Percentiles rank a stretch among this genome's conserved stretches.
Evolutionary conservation across 2,329 filamentous ascomycete species (phyloP).

Genomic region (Pyrenophora seminiperda): DNA sequence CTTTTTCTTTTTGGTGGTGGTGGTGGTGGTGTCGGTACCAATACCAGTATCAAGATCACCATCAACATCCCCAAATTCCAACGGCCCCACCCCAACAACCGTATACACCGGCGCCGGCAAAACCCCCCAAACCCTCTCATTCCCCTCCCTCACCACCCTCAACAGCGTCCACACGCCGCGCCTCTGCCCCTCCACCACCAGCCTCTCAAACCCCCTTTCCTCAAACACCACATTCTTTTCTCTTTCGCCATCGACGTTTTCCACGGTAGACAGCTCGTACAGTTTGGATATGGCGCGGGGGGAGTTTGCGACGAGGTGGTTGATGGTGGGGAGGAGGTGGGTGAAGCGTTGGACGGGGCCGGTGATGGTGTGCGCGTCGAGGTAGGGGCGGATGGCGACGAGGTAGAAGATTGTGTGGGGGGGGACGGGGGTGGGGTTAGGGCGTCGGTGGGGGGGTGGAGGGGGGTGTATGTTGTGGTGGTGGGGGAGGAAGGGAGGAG

Average conservation of each 20-base stretch:
- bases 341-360: slow-evolving; percentile 26
- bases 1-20: no score
- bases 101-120: slow-evolving; percentile 28
- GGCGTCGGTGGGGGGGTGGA: no score
- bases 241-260: slow-evolving; percentile 14
- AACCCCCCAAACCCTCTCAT: slow-evolving; percentile 8
- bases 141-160: slow-evolving; percentile 15
- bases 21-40: no score
- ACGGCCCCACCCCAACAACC: slow-evolving; percentile 20
- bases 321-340: slow-evolving; percentile 24
- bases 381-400: slow-evolving; percentile 27
- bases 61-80: slow-evolving; percentile 6
- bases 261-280: slow-evolving; percentile 2
- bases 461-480: no score
- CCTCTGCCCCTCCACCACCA: slow-evolving; percentile 26
- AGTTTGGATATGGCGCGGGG: slow-evolving; percentile 31
- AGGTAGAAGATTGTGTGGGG: slow-evolving; percentile 33
- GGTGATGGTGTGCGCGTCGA: slow-evolving; percentile 24
- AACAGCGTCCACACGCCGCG: slow-evolving; percentile 21
- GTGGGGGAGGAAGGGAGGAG: no score
- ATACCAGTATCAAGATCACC: no score
- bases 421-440: background rate
- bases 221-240: slow-evolving; percentile 4
- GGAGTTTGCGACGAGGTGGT: slow-evolving; percentile 17
- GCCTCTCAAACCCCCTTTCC: slow-evolving; percentile 14